Evolutionary conservation across 1,284 basidiomycete genomes (phyloP).

Genomic region (Ganoderma meredithae): DNA sequence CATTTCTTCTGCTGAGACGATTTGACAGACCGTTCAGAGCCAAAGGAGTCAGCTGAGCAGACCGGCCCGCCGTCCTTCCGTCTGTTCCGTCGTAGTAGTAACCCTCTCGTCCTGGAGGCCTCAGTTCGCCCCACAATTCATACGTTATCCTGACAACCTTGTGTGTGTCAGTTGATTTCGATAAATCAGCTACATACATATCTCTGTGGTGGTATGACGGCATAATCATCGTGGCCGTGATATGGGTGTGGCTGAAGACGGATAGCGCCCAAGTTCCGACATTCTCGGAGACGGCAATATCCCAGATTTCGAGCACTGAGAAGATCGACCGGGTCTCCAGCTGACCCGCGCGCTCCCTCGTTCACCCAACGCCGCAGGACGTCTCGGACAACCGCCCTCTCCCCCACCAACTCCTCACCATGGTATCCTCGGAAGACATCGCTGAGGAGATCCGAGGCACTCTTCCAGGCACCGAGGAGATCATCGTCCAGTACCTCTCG

Average conservation of each 20-base stretch:
- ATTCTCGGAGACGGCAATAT: not conserved
- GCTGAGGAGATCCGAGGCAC: conserved; percentile 80
- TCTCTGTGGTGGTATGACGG: not conserved
- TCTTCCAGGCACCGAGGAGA: conserved; percentile 91
- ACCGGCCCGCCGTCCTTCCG: no score
- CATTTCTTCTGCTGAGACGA: not conserved
- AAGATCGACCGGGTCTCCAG: not conserved
- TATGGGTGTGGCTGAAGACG: not conserved
- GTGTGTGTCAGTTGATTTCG: not conserved
- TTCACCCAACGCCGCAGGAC: not conserved
- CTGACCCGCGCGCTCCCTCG: not conserved
- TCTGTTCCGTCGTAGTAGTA: no score
- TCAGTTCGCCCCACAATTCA: no score
- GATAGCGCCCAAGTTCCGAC: not conserved
- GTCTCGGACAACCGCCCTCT: not conserved
- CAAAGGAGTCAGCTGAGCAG: not conserved
- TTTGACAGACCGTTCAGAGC: not conserved
- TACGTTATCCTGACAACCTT: not conserved
- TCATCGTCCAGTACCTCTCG: conserved; percentile 92
- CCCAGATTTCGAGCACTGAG: not conserved
- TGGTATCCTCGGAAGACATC: conserved; percentile 56
- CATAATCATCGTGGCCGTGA: not conserved
- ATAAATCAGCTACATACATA: not conserved
- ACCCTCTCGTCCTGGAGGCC: no score
- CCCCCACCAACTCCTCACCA: conserved; percentile 11